Base-by-base conservation (phyloP, 257 asterid genomes). In the Petrea volubilis region DNA sequence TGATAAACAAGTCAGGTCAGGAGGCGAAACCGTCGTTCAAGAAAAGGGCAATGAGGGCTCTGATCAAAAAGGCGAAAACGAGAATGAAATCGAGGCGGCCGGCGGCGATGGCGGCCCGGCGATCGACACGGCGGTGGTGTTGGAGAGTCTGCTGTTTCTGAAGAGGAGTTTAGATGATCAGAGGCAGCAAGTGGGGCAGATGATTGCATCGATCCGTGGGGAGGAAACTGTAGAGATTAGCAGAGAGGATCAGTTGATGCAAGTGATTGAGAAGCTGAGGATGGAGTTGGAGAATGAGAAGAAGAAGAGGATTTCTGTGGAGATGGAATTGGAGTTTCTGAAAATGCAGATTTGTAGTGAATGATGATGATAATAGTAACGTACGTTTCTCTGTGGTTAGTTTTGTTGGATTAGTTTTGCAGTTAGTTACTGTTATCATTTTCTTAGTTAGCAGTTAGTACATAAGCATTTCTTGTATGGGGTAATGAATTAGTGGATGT, bases 161-260 rank as follows among this genome's bases (percentile, higher is more conserved):
- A 85, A 77, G 81, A 83, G 80, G 41, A 85, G 92, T 65, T 74
- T 90, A 79, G 96, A 86, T 64, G 81, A 82, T 36, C 89, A 92
- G 38, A 83, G 79, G 69, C 73, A 67, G 25, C 77, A 77, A 59
- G 93, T 92, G 60, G 78, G 27, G 70, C 63, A 77, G 33, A 34
- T 86, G 69, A 92, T 89, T 14, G 85, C 76, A 1, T 57, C 71
- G 8, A 31, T 67, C 5, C 25, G 71, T 5, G 84, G 92, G 62
- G 76, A 70, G 63, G 84, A 75, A 43, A 62, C 34, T 36, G 77
- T 27, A 7, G 88, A 77, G 70, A 47, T 41, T 71, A 78, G 44
- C 50, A 78, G 71, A 33, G 88, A 87, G 73, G 96, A 84, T 14
- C 68, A 86, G 24, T 7, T 79, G 85, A 62, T 74, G 78, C 68